A percentile compares a stretch with the other conserved stretches of the same genome.
Evolutionary conservation across 768 basidiomycete species (phyloP).

Genomic region (Atractiella rhizophila): DNA sequence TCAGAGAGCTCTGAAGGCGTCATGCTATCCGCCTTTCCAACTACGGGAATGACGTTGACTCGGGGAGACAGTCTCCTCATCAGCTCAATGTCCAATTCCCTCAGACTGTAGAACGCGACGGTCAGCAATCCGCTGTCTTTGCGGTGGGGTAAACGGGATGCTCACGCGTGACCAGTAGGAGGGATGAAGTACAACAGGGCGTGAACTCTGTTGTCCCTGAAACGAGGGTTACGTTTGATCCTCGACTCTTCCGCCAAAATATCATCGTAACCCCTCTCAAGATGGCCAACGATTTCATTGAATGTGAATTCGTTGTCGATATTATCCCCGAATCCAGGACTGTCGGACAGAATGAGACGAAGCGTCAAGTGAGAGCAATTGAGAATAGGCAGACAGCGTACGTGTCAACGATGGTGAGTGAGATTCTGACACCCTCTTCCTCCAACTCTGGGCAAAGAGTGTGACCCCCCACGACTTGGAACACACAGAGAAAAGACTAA

Average conservation of each 20-base stretch:
- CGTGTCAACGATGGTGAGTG: slow-evolving; percentile 95
- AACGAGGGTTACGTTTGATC: slow-evolving; percentile 97
- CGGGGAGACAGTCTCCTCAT: slow-evolving; percentile 94
- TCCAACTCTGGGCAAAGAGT: slow-evolving; percentile 91
- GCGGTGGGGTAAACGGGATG: slow-evolving; percentile 12
- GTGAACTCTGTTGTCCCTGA: slow-evolving; percentile 92
- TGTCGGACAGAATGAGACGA: too few species aligned
- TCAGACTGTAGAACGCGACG: slow-evolving; percentile 26
- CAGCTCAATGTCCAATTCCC: slow-evolving; percentile 96
- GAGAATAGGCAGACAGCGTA: too few species aligned
- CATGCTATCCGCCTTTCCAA: slow-evolving; percentile 81
- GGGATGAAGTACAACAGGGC: slow-evolving; percentile 94
- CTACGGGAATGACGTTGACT: slow-evolving; percentile 94
- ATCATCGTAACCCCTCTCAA: slow-evolving; percentile 97
- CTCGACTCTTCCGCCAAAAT: slow-evolving; percentile 94
- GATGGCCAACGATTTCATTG: slow-evolving; percentile 83
- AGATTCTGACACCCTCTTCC: slow-evolving; percentile 93
- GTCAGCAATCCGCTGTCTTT: background rate
- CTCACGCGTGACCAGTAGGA: slow-evolving; percentile 89
- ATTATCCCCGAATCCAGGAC: slow-evolving; percentile 92
- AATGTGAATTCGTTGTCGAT: slow-evolving; percentile 99
- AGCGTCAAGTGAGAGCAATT: too few species aligned
- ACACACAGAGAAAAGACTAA: slow-evolving; percentile 19
- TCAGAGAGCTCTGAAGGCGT: slow-evolving; percentile 76
- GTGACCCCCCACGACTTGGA: background rate